phyloP scores from a whole-genome alignment of 306 rosid genomes.

The Purshia tridentata region DNA sequence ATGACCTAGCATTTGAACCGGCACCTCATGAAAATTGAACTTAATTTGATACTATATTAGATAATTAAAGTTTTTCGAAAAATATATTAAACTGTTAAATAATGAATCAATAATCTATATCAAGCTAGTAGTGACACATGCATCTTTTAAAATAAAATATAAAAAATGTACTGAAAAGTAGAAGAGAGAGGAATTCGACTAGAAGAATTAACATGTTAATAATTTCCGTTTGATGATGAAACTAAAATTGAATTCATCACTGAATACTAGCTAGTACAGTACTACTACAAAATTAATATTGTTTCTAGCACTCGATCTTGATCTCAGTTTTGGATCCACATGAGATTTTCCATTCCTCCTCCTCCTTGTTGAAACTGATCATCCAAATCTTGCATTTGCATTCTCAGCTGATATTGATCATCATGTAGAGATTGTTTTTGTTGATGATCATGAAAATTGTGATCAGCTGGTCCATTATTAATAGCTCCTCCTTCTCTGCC shows the following conservation, averaged over 20 bases:
- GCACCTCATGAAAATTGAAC: no score
- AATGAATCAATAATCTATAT: no score
- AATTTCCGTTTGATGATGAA: background rate
- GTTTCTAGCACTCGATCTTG: background rate
- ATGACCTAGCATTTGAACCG: no score
- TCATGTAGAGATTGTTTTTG: constrained; percentile 25
- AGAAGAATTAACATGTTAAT: background rate
- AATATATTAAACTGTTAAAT: no score
- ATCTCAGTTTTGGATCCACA: constrained; percentile 22
- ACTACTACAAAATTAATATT: no score
- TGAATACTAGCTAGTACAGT: no score
- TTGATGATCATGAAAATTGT: constrained; percentile 34
- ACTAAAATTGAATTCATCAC: background rate
- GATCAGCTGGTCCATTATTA: constrained; percentile 18
- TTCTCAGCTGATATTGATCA: background rate
- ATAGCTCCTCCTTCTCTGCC: constrained; percentile 38
- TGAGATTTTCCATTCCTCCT: constrained; percentile 30
- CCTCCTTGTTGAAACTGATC: constrained; percentile 32
- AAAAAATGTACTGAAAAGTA: no score
- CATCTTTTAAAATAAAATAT: no score
- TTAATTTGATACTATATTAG: no score
- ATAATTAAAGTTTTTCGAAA: no score
- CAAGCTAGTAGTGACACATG: no score
- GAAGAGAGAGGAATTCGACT: background rate
- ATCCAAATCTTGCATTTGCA: background rate